These are phyloP conservation scores for Mortierella sp. DNA, from an alignment of 371 early-diverging fungal species.

Conservation along the genomic window DNA sequence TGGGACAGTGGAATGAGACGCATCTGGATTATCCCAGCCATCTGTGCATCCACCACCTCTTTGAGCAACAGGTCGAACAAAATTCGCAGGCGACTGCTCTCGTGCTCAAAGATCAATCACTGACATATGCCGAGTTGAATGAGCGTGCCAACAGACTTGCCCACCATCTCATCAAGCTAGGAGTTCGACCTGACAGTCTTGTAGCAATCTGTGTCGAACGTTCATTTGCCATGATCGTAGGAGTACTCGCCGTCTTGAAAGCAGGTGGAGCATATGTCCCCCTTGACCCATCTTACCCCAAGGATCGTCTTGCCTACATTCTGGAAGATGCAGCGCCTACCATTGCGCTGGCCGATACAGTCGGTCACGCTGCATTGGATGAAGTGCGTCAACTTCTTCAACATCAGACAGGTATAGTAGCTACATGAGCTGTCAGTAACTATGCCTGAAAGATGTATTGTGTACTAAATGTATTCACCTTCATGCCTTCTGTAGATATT, in stretches of 20 bases:
- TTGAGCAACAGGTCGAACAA: constrained; percentile 8
- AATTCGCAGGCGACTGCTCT: constrained; percentile 13
- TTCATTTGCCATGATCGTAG: constrained; percentile 8
- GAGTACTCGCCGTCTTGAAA: constrained; percentile 15
- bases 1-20: constrained; percentile 17
- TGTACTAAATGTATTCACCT: no score
- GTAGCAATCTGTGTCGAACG: constrained; percentile 15
- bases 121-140: constrained; percentile 17
- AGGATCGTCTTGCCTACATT: background rate
- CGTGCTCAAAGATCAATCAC: constrained; percentile 5
- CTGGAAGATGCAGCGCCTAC: background rate
- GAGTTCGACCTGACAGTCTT: constrained; percentile 5
- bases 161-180: constrained; percentile 3
- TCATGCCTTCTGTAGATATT: background rate
- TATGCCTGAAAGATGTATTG: no score
- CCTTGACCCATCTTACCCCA: constrained; percentile 1
- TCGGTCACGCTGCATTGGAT: no score
- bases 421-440: no score
- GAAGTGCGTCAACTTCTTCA: no score
- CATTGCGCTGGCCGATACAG: no score
- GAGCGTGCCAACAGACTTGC: constrained; percentile 8
- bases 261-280: constrained; percentile 20
- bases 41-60: constrained; percentile 10
- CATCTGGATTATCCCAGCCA: background rate
- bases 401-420: no score